These are phyloP conservation scores for Trichoderma asperelloides DNA, from an alignment of 495 filamentous ascomycete genomes.

Conservation along the genomic window DNA sequence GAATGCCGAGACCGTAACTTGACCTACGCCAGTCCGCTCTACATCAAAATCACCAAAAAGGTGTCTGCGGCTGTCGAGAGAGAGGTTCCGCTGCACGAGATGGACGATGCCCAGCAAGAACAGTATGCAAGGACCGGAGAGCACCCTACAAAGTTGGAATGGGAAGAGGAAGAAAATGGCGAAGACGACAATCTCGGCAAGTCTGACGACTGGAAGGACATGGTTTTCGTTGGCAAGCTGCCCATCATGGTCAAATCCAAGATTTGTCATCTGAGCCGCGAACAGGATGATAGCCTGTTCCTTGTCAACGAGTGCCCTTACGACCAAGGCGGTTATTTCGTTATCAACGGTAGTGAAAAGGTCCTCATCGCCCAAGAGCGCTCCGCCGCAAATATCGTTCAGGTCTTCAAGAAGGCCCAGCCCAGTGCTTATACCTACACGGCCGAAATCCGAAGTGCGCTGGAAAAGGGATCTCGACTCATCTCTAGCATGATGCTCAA, in stretches of 20 bases:
- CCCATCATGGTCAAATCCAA: conserved; percentile 97
- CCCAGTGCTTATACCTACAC: conserved; percentile 83
- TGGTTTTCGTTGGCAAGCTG: conserved; percentile 82
- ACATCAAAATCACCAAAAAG: conserved; percentile 71
- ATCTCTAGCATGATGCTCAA: conserved; percentile 86
- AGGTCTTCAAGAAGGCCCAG: conserved; percentile 93
- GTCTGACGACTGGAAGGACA: conserved; percentile 30
- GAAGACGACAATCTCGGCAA: conserved; percentile 28
- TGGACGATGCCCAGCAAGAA: conserved; percentile 51
- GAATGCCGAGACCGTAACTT: conserved; percentile 91
- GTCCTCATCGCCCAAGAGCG: conserved; percentile 96
- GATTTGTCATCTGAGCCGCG: conserved; percentile 76
- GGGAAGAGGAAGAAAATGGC: conserved; percentile 46
- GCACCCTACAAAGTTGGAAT: conserved; percentile 43
- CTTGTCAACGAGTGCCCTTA: conserved; percentile 91
- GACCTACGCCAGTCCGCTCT: conserved; percentile 88
- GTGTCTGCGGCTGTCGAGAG: conserved; percentile 75
- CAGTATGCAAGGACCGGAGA: conserved; percentile 38
- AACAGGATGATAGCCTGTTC: conserved; percentile 73
- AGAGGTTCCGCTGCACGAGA: conserved; percentile 48
- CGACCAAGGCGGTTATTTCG: conserved; percentile 96
- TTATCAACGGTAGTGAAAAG: conserved; percentile 99
- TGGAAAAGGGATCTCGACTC: conserved; percentile 90
- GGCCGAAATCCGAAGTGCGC: conserved; percentile 90
- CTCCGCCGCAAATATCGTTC: conserved; percentile 94